phyloP scores from a whole-genome alignment of 306 rosid species.

The Vigna unguiculata region DNA sequence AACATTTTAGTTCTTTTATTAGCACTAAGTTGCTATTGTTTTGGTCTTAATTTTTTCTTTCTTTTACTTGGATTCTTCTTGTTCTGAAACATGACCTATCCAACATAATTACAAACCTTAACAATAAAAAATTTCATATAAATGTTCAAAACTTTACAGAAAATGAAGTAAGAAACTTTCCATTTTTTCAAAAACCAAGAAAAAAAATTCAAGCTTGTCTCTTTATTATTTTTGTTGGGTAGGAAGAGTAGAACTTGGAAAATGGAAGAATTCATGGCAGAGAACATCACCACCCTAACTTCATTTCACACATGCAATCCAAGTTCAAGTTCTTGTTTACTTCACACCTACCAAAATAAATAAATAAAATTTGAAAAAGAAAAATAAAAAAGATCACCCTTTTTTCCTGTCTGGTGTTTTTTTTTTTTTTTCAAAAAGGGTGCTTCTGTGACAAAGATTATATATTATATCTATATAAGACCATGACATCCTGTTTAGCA shows the following conservation, averaged over 20 bases:
- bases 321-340: neutral
- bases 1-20: neutral
- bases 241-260: neutral
- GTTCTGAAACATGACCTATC: too few relatives aligned
- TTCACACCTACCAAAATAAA: neutral
- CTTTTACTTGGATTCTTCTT: too few relatives aligned
- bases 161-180: neutral
- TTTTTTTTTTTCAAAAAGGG: slow-evolving; percentile 32
- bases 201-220: neutral
- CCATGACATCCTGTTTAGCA: slow-evolving; percentile 15
- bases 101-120: neutral
- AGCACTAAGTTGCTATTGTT: neutral
- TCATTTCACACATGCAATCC: neutral
- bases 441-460: slow-evolving; percentile 6
- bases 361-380: too few relatives aligned
- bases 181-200: neutral
- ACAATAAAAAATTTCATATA: neutral
- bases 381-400: neutral
- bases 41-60: neutral
- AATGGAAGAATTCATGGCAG: neutral
- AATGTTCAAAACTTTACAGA: neutral
- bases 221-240: neutral
- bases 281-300: neutral
- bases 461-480: slow-evolving; percentile 9
- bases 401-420: slow-evolving; percentile 29